Base-by-base conservation (phyloP, 2,329 filamentous ascomycete species). In the Ophidiomyces ophidiicola region DNA sequence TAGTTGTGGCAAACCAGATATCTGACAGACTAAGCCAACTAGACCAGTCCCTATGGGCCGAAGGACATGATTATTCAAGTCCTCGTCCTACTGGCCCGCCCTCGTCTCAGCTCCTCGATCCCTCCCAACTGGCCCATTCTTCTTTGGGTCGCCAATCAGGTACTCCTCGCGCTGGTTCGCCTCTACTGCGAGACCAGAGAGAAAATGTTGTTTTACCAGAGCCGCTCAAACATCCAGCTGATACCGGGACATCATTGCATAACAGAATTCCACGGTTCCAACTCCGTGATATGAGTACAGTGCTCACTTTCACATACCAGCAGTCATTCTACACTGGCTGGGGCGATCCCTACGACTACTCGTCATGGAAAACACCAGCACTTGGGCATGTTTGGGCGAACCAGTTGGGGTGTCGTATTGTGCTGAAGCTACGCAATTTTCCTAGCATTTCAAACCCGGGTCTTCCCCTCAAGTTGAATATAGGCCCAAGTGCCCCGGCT, bases 1-100 rank as follows among this genome's bases (percentile, higher is more conserved):
- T 98, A 19, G 86, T 98, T 1, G 82, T 94, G 2, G 82, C 88
- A 4, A 98, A 98, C 56, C 90, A 98, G 60, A 88, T 98, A 20
- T 82, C 84, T 4, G 90, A 98, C 61, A 79, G 86, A 3, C 93
- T 98, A 47, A 63, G 64, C 12, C 50, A 53, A 18, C 38, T 43
- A 7, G 50, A 55, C 8, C 39, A 35, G 8, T 40, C 44, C 10
- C 32, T 41, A 8, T 42, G 30, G 42, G 46, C 4, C 39, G 44
- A 38, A 35, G 41, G 35, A 32, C 44, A 32, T 34, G 43, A 39
- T 17, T 40, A 34, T 31, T n/a, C 30, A 15, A 24, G 28, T 6
- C 24, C 14, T 30, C 32, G 31, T 6, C 23, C 23, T 7, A 24
- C 14, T 21, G 31, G 30, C 6, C 15, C 6, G 17, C 18, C 24